These are phyloP conservation scores for Epicoccum nigrum DNA, from an alignment of 2,329 filamentous ascomycete species.

Conservation along the genomic window DNA sequence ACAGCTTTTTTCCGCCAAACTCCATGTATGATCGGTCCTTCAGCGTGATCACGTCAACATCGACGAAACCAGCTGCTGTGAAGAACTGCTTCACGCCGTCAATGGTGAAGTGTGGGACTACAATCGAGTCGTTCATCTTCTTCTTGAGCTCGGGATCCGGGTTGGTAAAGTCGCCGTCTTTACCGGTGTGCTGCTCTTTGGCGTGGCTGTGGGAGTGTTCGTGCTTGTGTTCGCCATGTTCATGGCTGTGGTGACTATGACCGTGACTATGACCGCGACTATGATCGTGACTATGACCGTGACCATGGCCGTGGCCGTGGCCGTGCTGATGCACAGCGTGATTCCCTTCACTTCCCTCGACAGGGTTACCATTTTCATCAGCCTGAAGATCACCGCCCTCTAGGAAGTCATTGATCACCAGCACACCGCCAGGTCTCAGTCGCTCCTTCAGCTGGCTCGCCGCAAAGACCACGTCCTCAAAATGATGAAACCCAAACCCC, in stretches of 20 bases:
- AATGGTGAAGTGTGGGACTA: slow-evolving; percentile 69
- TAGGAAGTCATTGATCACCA: slow-evolving; percentile 72
- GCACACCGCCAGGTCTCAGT: slow-evolving; percentile 68
- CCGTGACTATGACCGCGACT: slow-evolving; percentile 16
- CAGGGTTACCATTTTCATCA: slow-evolving; percentile 33
- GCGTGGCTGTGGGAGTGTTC: slow-evolving; percentile 11
- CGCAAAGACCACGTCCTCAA: slow-evolving; percentile 65
- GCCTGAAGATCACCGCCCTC: slow-evolving; percentile 54
- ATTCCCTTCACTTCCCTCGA: slow-evolving; percentile 33
- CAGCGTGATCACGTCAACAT: slow-evolving; percentile 65
- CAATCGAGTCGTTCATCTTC: slow-evolving; percentile 60
- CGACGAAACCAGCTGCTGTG: slow-evolving; percentile 62
- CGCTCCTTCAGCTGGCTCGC: slow-evolving; percentile 65
- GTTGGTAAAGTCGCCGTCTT: slow-evolving; percentile 13
- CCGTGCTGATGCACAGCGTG: slow-evolving; percentile 26
- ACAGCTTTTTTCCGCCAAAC: slow-evolving; percentile 46
- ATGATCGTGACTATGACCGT: slow-evolving; percentile 17
- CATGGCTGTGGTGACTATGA: slow-evolving; percentile 18
- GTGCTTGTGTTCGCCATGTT: slow-evolving; percentile 1
- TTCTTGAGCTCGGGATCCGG: slow-evolving; percentile 20
- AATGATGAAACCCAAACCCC: slow-evolving; percentile 55
- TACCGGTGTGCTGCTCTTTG: background rate
- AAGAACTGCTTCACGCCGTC: slow-evolving; percentile 67
- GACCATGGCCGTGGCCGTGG: slow-evolving; percentile 31
- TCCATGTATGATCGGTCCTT: slow-evolving; percentile 58